A percentile compares a stretch with the other conserved stretches of the same genome.
Conservation (phyloP, 352 stramenopile genomes). For the Plasmopara muralis region DNA sequence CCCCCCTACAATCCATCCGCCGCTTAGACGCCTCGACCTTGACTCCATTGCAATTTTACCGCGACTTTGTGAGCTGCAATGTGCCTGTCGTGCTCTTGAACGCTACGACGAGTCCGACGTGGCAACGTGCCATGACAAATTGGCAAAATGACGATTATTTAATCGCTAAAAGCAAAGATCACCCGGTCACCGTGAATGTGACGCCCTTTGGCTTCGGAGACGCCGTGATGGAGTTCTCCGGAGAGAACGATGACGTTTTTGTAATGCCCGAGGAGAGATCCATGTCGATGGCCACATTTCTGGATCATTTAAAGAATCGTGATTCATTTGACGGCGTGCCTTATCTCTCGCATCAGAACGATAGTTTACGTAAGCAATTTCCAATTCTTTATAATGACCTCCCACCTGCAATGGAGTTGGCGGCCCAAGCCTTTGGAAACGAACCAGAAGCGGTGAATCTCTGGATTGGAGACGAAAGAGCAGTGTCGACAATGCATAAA, state of each 20-base stretch:
- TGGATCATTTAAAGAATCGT: slow-evolving; percentile 39
- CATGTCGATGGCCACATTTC: slow-evolving; percentile 60
- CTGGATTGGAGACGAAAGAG: slow-evolving; percentile 95
- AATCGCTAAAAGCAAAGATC: slow-evolving; percentile 33
- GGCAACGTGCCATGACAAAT: slow-evolving; percentile 34
- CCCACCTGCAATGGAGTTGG: slow-evolving; percentile 47
- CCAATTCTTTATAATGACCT: slow-evolving; percentile 58
- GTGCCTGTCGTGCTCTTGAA: slow-evolving; percentile 69
- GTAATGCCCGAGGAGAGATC: slow-evolving; percentile 78
- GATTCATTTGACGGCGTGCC: slow-evolving; percentile 63
- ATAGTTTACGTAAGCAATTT: slow-evolving; percentile 69
- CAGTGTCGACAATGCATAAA: slow-evolving; percentile 96
- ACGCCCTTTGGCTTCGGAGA: slow-evolving; percentile 74
- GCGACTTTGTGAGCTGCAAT: slow-evolving; percentile 68
- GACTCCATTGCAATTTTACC: slow-evolving; percentile 56
- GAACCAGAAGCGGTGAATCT: slow-evolving; percentile 91
- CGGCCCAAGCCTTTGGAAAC: slow-evolving; percentile 67
- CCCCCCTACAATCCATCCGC: slow-evolving; percentile 41
- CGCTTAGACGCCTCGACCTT: slow-evolving; percentile 42
- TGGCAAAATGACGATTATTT: slow-evolving; percentile 63
- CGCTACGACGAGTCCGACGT: slow-evolving; percentile 50
- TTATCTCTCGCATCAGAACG: slow-evolving; percentile 84
- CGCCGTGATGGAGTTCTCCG: slow-evolving; percentile 44
- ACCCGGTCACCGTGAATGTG: slow-evolving; percentile 60
- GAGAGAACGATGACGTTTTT: slow-evolving; percentile 33